These are phyloP conservation scores for Rutstroemia sydowiana DNA, from an alignment of 2,329 filamentous ascomycete genomes.

Conservation along the genomic window DNA sequence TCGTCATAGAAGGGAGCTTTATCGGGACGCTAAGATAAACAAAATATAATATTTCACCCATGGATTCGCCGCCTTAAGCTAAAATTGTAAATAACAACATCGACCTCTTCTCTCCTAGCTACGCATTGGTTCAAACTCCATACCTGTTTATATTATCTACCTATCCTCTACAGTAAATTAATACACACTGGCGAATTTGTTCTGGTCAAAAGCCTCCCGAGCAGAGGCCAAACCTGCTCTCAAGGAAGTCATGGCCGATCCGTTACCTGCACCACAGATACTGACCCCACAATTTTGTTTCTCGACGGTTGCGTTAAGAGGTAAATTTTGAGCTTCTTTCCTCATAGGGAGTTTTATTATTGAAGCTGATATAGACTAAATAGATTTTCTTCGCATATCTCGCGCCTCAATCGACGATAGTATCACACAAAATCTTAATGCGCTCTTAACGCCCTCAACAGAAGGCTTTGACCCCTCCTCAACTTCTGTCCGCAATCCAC, in stretches of 20 bases:
- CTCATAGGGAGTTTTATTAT: neutral
- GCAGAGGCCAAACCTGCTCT: slow-evolving; percentile 17
- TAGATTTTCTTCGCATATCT: slow-evolving; percentile 87
- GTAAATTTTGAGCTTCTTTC: slow-evolving; percentile 35
- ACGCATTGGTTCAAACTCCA: too few species aligned
- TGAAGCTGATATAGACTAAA: slow-evolving; percentile 2
- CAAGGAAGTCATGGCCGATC: slow-evolving; percentile 23
- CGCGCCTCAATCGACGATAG: slow-evolving; percentile 83
- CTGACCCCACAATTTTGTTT: slow-evolving; percentile 75
- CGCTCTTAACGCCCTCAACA: slow-evolving; percentile 67
- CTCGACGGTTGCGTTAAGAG: slow-evolving; percentile 59
- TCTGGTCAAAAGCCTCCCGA: slow-evolving; percentile 27
- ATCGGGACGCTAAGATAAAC: slow-evolving; percentile 13
- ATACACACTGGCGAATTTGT: slow-evolving; percentile 26
- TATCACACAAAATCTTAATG: slow-evolving; percentile 89
- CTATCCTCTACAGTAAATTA: neutral
- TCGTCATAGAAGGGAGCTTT: slow-evolving; percentile 15
- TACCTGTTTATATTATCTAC: too few species aligned
- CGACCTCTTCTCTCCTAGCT: too few species aligned
- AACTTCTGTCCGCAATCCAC: slow-evolving; percentile 55
- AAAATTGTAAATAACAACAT: too few species aligned
- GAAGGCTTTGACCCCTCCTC: slow-evolving; percentile 72
- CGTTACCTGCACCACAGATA: slow-evolving; percentile 34
- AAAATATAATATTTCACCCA: slow-evolving; percentile 1
- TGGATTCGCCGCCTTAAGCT: too few species aligned